phyloP scores from a whole-genome alignment of 2,329 filamentous ascomycete species.

The Colletotrichum phormii region DNA sequence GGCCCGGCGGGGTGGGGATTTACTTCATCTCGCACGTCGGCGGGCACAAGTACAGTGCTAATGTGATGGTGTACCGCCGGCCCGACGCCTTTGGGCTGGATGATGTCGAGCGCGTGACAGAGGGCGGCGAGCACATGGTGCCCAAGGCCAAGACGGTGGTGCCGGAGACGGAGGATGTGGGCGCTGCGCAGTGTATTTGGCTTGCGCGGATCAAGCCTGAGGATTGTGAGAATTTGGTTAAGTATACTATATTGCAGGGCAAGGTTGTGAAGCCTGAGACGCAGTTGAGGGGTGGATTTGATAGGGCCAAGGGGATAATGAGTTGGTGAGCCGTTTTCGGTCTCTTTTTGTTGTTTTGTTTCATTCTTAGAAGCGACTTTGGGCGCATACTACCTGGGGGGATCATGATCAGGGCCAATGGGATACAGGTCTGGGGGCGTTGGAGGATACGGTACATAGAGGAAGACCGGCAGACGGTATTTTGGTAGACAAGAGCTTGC shows the following conservation, averaged over 20 bases:
- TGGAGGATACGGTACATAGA: neutral
- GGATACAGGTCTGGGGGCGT: neutral
- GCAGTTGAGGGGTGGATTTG: conserved; percentile 91
- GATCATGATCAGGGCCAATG: neutral
- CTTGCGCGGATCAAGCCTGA: conserved; percentile 85
- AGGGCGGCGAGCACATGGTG: conserved; percentile 47
- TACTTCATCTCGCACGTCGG: conserved; percentile 98
- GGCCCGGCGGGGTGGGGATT: conserved; percentile 92
- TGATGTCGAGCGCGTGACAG: conserved; percentile 50
- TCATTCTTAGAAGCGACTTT: neutral
- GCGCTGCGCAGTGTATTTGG: conserved; percentile 93
- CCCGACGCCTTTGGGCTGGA: conserved; percentile 68
- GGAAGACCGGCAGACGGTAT: neutral
- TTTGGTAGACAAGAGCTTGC: neutral
- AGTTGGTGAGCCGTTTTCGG: conserved; percentile 76
- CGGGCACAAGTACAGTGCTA: conserved; percentile 96
- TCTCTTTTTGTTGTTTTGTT: neutral
- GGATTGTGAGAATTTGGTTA: conserved; percentile 92
- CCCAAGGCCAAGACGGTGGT: conserved; percentile 44
- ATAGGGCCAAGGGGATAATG: conserved; percentile 80
- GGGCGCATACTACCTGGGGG: neutral
- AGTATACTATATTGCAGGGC: conserved; percentile 90
- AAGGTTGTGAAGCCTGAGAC: conserved; percentile 91
- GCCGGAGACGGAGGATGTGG: conserved; percentile 56
- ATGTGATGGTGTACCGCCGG: conserved; percentile 89